Base-by-base conservation (phyloP, 192 early-diverging fungal genomes). In the Podila epigama region DNA sequence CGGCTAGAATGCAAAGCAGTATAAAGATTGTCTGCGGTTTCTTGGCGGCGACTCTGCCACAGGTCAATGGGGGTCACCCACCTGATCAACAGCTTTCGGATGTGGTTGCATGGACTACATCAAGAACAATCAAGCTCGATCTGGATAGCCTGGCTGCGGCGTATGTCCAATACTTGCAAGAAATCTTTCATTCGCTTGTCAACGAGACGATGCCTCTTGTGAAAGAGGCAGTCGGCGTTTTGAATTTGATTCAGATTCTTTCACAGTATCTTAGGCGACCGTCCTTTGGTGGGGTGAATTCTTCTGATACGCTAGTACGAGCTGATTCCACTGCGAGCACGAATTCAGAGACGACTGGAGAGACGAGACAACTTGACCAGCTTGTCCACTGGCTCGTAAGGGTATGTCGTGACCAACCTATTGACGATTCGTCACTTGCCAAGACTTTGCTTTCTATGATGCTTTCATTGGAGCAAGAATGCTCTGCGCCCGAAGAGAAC, bases 161-260 rank as follows among this genome's bases (percentile, higher is more conserved):
- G 0, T 68, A 68, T 27, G 59, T 68, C n/a, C 73, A 60, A 4
- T 68, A 59, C 55, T 40, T 77, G 27, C 65, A 84, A 61, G 58
- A 37, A 12, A 58, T 84, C 11, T 20, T 85, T 5, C 58, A 64
- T 9, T 52, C 60, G 35, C 81, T 79, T 68, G 56, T 83, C 28
- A 75, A 66, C 27, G 81, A 81, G 41, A 56, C 63, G 13, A 71
- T 81, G 6, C 75, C 83, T 3, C 59, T 79, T 0, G 79, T 83
- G 61, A 80, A 79, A 31, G 87, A 88, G 37, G 82, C 85, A n/a
- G 66, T 69, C 9, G 64, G 71, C 6, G 33, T 84, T 15, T 33
- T 85, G 20, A 58, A 80, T 31, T 69, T 79, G 36, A 81, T 85
- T 50, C 58, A 65, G 9, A 68, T 83, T 16, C 69, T 88, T 15